Conservation (phyloP, 306 rosid species). For the Psophocarpus tetragonolobus region DNA sequence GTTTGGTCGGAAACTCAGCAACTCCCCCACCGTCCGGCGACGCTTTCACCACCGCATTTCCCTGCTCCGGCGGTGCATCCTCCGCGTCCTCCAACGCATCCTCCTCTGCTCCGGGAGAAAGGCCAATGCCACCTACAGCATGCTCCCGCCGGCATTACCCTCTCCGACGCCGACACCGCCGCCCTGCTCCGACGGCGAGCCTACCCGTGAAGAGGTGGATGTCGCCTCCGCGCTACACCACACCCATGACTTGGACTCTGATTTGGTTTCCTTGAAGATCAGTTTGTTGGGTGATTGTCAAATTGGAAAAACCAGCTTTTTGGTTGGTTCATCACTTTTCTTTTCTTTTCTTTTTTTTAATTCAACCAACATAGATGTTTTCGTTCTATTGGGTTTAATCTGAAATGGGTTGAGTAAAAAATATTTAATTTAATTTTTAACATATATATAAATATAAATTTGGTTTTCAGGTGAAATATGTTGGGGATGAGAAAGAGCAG, state of each 20-base stretch:
- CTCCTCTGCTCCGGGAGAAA: slow-evolving; percentile 56
- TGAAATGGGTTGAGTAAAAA: neutral
- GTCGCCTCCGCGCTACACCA: slow-evolving; percentile 11
- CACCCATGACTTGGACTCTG: slow-evolving; percentile 53
- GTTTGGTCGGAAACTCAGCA: slow-evolving; percentile 21
- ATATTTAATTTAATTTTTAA: neutral
- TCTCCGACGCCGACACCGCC: neutral
- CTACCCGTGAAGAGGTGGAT: neutral
- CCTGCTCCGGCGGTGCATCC: slow-evolving; percentile 63
- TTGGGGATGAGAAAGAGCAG: slow-evolving; percentile 58
- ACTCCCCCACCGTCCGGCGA: slow-evolving; percentile 30
- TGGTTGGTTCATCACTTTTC: slow-evolving; percentile 45
- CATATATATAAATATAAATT: no score
- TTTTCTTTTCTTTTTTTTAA: no score
- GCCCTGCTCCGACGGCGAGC: neutral
- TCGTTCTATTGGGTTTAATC: neutral
- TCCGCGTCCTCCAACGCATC: slow-evolving; percentile 51
- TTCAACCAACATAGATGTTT: neutral
- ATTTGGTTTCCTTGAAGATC: slow-evolving; percentile 86
- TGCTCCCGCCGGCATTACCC: slow-evolving; percentile 42
- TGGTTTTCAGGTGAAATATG: slow-evolving; percentile 69
- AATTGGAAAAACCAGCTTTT: slow-evolving; percentile 89
- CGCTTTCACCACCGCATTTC: slow-evolving; percentile 50
- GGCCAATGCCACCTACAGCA: slow-evolving; percentile 47
- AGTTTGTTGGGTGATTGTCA: slow-evolving; percentile 80